Conservation (phyloP, 148 eudicot genomes). For the Camellia granthamiana region DNA sequence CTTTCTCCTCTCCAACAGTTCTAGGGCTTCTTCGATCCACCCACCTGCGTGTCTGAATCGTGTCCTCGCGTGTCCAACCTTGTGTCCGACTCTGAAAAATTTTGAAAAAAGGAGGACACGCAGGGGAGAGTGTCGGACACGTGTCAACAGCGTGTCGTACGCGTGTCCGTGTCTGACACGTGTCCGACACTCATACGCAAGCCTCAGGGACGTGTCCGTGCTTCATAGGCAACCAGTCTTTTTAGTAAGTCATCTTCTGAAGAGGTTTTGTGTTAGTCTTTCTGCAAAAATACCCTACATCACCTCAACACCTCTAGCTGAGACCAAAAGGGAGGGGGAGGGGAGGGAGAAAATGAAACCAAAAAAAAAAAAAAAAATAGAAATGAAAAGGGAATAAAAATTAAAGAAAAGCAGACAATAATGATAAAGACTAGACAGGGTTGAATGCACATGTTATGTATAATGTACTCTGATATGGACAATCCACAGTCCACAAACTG, state of each 20-base stretch:
- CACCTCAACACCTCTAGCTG: background rate
- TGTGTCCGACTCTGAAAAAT: too few relatives aligned
- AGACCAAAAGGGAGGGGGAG: background rate
- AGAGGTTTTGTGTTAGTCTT: background rate
- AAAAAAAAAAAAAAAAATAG: background rate
- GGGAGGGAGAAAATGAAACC: background rate
- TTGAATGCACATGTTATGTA: background rate
- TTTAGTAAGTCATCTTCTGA: background rate
- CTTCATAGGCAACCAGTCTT: background rate
- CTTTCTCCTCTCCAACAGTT: too few relatives aligned
- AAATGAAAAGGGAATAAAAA: background rate
- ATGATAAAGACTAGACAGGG: background rate
- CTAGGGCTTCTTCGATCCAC: too few relatives aligned
- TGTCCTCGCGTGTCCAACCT: too few relatives aligned
- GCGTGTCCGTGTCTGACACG: too few relatives aligned
- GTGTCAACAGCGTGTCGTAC: too few relatives aligned
- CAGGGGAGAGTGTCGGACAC: too few relatives aligned
- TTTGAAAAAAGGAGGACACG: too few relatives aligned
- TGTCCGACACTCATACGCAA: too few relatives aligned
- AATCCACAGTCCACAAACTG: background rate
- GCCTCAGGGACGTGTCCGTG: too few relatives aligned
- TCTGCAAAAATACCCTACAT: background rate
- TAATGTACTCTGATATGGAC: background rate
- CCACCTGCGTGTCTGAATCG: too few relatives aligned
- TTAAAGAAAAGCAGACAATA: background rate